These are phyloP conservation scores for Eucalyptus dawsonii DNA, from an alignment of 345 rosid genomes.

Conservation along the genomic window DNA sequence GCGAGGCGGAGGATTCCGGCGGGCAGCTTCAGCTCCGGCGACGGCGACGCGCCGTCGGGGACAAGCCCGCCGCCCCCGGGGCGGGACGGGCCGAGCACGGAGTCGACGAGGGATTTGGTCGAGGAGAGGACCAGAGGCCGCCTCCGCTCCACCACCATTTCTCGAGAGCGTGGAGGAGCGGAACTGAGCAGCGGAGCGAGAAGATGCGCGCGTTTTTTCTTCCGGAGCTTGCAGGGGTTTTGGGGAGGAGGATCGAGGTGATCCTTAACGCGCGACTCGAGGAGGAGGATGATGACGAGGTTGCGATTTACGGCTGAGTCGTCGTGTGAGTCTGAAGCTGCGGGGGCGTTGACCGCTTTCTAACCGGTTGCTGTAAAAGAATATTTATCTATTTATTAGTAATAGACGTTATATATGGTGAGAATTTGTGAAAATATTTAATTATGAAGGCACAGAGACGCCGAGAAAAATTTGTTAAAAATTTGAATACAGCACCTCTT, in stretches of 20 bases:
- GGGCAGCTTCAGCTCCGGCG: slow-evolving; percentile 12
- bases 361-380: background rate
- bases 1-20: slow-evolving; percentile 66
- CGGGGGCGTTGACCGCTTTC: background rate
- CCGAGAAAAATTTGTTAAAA: no score
- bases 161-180: background rate
- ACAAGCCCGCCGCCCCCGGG: background rate
- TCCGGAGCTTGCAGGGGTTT: background rate
- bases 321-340: background rate
- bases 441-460: rapidly evolving
- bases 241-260: background rate
- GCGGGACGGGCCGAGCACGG: slow-evolving; percentile 32
- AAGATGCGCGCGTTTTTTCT: background rate
- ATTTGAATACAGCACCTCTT: no score
- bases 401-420: background rate
- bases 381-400: background rate
- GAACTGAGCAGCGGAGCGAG: background rate
- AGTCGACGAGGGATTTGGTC: slow-evolving; percentile 49
- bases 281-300: background rate
- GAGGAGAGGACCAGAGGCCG: slow-evolving; percentile 77
- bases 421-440: background rate
- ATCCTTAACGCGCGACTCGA: background rate
- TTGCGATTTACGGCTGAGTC: background rate
- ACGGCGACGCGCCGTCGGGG: background rate
- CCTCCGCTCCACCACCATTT: slow-evolving; percentile 65